Base-by-base conservation (phyloP, 192 early-diverging fungal species). In the Backusella luteola region DNA sequence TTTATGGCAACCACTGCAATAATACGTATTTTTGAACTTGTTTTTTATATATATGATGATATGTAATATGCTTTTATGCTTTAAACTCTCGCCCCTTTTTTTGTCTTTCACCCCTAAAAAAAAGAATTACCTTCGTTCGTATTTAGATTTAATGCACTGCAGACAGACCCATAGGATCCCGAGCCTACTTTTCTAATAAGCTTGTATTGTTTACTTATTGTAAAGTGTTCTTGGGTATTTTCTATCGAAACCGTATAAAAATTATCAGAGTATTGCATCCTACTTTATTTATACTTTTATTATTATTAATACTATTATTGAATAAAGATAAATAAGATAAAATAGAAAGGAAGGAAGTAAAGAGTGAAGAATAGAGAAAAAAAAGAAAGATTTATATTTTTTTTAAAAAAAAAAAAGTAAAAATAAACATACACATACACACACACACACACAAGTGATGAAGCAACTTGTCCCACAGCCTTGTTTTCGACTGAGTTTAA, bases 81-180 rank as follows among this genome's bases (percentile, higher is more conserved):
- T 35, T 14, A 34, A 7, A 35, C 29, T 34, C 15, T 32, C 32
- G 32, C 34, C 67, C 66, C 26, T 34, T 32, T 68, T 63, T 63
- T 63, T 29, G 3, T 3, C 11, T 23, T 59, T 35, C 15, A 29
- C 29, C 26, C 8, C n/a, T 32, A 26, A 34, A 59, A 59, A 35
- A 34, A 29, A 35, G 14, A 67, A 26, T 49, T 79, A 79, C 78
- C 72, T 75, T 79, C 78, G 26, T 73, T 75, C 17, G 78, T 74
- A 26, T 72, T 26, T 4, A 72, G 15, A 49, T 74, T 42, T 15
- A 79, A 46, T 14, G 74, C 87, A 41, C 88, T 93, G 90, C 92
- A 94, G 3, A 97, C 96, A 42, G 94, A 79, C 26, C 96, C 96
- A 80, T 97, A 97, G 36, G 96, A 95, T 53, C 96, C 96, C 75